Evolutionary conservation across 2,329 filamentous ascomycete genomes (phyloP), one percentile per base, ranked within the genome.

Genomic region (Metarhizium anisopliae): DNA sequence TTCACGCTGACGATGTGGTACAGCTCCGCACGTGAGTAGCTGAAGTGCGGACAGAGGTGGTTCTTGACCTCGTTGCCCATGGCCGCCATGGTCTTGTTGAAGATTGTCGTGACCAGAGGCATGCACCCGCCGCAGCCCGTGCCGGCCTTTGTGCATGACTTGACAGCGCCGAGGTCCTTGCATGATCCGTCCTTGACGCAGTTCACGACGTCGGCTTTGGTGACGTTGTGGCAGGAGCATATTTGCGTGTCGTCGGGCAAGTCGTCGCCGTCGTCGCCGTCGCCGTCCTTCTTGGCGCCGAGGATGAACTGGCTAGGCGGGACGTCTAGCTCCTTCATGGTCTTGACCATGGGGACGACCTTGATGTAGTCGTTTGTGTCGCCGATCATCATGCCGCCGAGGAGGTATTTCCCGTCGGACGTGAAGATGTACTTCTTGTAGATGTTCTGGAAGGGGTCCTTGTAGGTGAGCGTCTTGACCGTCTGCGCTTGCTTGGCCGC

Each of bases 341-440:
- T 85, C 74, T 92, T 95, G 55, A 94, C 90, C 77, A 95, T 84
- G 1, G 89, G 87, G 1, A 95, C 89, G 25, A 96, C 74, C 69
- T 93, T 95, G 72, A 95, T 82, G 66, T 95, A 96, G 72, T 96
- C 91, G 59, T 82, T 87, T 0, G 90, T 95, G 65, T 96, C 91
- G 43, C 91, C 92, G 59, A 96, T 94, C 90, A 96, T 95, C 90
- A 96, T 96, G 4, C 91, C 92, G n/a, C 91, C 91, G 0, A 96
- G 81, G 1, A 96, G 76, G 64, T 93, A 93, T 68, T 95, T 95
- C 30, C 91, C 91, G 66, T 96, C 92, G 66, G 85, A 76, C 0
- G 91, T 95, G 66, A 96, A 96, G 11, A 96, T 74, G 69, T 94
- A 96, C 67, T 96, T 96, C 70, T 96, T 96, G 75, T 96, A 96